Evolutionary conservation across 2,329 filamentous ascomycete species (phyloP).

Genomic region (Aureobasidium musti): DNA sequence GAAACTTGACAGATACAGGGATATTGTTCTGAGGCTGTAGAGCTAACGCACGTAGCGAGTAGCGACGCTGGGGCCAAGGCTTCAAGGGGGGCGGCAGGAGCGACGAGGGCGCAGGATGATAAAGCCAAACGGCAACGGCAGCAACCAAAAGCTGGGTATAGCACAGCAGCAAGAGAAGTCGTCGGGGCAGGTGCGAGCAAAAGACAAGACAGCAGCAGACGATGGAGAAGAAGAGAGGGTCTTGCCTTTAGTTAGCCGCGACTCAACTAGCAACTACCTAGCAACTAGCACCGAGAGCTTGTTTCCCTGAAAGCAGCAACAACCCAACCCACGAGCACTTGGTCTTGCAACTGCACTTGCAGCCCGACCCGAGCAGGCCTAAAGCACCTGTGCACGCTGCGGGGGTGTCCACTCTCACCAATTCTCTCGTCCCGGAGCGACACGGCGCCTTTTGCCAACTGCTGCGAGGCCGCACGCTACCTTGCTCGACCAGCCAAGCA

Average conservation of each 20-base stretch:
- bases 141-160: no score
- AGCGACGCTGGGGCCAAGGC: constrained; percentile 18
- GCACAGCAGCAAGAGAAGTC: not conserved
- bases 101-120: constrained; percentile 12
- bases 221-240: constrained; percentile 4
- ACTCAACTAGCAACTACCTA: constrained; percentile 10
- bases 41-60: constrained; percentile 26
- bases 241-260: constrained; percentile 11
- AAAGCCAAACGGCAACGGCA: constrained; percentile 23
- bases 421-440: not conserved
- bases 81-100: constrained; percentile 13
- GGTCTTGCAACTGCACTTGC: not conserved
- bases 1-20: constrained; percentile 21
- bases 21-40: constrained; percentile 9
- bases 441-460: not conserved
- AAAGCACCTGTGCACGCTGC: not conserved
- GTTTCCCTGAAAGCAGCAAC: constrained; percentile 12
- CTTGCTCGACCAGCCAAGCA: not conserved
- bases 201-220: no score
- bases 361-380: constrained; percentile 16
- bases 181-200: constrained; percentile 2
- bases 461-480: not conserved
- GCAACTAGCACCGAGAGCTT: constrained; percentile 22
- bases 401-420: constrained; percentile 10
- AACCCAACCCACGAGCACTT: not conserved